Base-by-base conservation (phyloP, 768 basidiomycete genomes). In the Trametes cinnabarina region DNA sequence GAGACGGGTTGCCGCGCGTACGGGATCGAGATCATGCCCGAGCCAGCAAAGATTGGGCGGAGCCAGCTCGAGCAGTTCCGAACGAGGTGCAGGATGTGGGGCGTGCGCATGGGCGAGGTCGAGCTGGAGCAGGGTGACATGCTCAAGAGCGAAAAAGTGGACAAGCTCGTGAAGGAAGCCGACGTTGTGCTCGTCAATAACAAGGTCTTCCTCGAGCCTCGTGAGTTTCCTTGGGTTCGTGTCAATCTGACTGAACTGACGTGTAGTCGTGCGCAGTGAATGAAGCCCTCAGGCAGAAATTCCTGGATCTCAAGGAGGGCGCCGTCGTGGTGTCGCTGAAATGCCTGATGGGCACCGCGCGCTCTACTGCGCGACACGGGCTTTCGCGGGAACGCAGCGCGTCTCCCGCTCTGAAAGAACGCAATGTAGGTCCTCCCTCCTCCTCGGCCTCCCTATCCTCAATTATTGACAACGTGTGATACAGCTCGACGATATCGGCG, bases 111-210 rank as follows among this genome's bases (percentile, higher is more conserved):
- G 60, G 90, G 93, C 4, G 79, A 86, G 3, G 83, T 93, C 25
- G 87, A 91, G 69, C 74, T 92, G 12, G 86, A 90, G 69, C 81
- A 95, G 68, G 93, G 92, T 0, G 86, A 98, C 68, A 97, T 99
- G 84, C 77, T 93, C 47, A 74, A 78, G 55, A 85, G 87, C 66
- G 68, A 67, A 22, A 77, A 86, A 37, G 84, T 94, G 15, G 79
- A 84, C 41, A 82, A 85, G 68, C 75, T 93, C 48, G 79, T 99
- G 54, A 69, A 80, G 9, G 74, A 86, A 65, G 96, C 97, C 2
- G 94, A 98, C 67, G 92, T 99, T 1, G 87, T 99, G 8, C 75
- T 98, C 60, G 88, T 92, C 52, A 92, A 94, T 69, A 94, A 93
- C 69, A 93, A 90, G 72, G 88, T 89, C 1, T 94, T 93, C 68